phyloP scores from a whole-genome alignment of 2,329 filamentous ascomycete genomes.

The Penicillium sp. region DNA sequence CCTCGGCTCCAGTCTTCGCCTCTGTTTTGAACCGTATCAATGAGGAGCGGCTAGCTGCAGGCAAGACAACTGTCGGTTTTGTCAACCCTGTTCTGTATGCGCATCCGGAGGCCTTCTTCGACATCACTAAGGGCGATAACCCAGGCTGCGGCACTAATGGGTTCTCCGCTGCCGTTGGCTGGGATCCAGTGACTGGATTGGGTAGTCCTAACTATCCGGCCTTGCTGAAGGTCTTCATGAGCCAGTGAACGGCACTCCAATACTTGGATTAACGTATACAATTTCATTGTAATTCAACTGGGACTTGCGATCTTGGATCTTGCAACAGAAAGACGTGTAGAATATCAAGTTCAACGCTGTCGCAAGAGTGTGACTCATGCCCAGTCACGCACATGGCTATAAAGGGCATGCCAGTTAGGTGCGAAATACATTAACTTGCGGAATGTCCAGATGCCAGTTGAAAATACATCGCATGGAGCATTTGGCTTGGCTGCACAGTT shows the following conservation, averaged over 20 bases:
- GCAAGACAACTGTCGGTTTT: constrained; percentile 54
- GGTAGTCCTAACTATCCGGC: constrained; percentile 35
- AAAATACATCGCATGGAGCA: neutral
- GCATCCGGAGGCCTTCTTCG: constrained; percentile 32
- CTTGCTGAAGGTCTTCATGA: constrained; percentile 34
- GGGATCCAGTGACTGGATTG: constrained; percentile 37
- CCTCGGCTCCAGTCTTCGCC: constrained; percentile 56
- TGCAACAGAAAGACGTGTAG: neutral
- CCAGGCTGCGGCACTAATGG: constrained; percentile 30
- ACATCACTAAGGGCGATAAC: constrained; percentile 32
- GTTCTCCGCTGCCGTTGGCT: constrained; percentile 27
- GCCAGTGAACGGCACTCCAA: constrained; percentile 3
- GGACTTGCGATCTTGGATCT: neutral
- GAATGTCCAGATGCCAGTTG: neutral
- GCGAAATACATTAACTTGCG: neutral
- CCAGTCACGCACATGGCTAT: neutral
- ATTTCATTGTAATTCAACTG: neutral
- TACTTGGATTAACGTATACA: too few relatives aligned
- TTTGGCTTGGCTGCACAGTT: neutral
- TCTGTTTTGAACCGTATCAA: constrained; percentile 56
- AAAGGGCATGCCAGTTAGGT: neutral
- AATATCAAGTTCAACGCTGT: neutral
- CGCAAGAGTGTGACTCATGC: too few relatives aligned
- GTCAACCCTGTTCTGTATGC: constrained; percentile 47
- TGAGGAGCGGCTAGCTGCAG: constrained; percentile 50